Percentiles rank a stretch among this genome's conserved stretches.
phyloP scores from a whole-genome alignment of 331 rosid species.

The Erythrophleum ivorense region DNA sequence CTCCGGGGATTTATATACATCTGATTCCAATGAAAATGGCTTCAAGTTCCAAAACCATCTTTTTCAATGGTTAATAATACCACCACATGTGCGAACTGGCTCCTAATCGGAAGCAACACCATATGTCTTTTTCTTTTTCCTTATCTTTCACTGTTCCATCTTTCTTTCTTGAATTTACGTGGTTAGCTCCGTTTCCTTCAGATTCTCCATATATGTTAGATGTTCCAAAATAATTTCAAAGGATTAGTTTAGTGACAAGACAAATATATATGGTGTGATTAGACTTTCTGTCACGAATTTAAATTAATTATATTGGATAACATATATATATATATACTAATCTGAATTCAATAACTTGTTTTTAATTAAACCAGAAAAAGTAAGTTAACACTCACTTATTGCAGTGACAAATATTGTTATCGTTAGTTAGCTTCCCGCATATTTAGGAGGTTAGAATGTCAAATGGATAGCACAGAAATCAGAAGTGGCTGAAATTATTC shows the following conservation, averaged over 20 bases:
- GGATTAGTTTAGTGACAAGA: not conserved
- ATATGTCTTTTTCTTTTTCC: slow-evolving; percentile 7
- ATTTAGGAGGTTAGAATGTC: not conserved
- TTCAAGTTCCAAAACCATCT: slow-evolving; percentile 11
- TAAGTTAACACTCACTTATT: not conserved
- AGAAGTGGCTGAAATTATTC: not conserved
- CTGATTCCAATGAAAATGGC: slow-evolving; percentile 15
- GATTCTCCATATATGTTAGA: not conserved
- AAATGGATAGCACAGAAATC: not conserved
- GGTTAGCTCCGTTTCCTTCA: not conserved
- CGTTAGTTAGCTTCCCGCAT: not conserved
- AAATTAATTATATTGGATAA: not conserved
- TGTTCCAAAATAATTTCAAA: not conserved
- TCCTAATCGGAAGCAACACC: slow-evolving; percentile 42
- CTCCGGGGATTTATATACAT: slow-evolving; percentile 1
- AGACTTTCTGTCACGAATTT: not conserved
- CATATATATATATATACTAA: too few relatives aligned
- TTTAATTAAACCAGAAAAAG: not conserved
- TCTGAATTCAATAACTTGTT: too few relatives aligned
- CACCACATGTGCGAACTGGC: slow-evolving; percentile 6
- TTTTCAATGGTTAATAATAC: slow-evolving; percentile 1
- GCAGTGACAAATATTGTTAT: not conserved
- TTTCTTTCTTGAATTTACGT: not conserved
- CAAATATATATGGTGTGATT: not conserved
- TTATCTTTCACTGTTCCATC: not conserved